Conservation (phyloP, 768 basidiomycete genomes). For the Mycena amicta region DNA sequence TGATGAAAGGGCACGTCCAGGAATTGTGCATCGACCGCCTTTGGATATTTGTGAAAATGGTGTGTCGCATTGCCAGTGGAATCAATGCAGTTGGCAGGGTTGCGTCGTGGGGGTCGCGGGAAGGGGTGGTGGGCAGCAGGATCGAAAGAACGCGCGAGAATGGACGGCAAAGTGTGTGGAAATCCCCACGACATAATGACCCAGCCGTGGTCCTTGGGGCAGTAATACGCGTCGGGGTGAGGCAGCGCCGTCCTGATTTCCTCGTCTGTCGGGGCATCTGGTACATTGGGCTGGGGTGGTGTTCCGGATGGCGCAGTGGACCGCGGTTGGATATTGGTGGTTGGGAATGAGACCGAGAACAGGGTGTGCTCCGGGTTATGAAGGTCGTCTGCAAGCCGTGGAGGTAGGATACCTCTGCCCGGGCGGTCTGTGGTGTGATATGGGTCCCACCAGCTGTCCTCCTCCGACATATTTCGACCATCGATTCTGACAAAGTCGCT, state of each 20-base stretch:
- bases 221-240: slow-evolving; percentile 83
- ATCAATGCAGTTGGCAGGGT: slow-evolving; percentile 18
- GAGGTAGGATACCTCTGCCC: slow-evolving; percentile 70
- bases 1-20: slow-evolving; percentile 62
- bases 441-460: slow-evolving; percentile 70
- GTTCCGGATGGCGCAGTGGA: slow-evolving; percentile 22
- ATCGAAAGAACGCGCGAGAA: slow-evolving; percentile 59
- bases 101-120: slow-evolving; percentile 51
- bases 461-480: slow-evolving; percentile 62
- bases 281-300: slow-evolving; percentile 28
- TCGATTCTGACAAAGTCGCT: slow-evolving; percentile 47
- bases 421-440: slow-evolving; percentile 55
- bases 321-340: slow-evolving; percentile 12
- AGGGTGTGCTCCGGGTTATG: slow-evolving; percentile 76
- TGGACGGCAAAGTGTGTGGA: slow-evolving; percentile 59
- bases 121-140: slow-evolving; percentile 44
- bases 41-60: slow-evolving; percentile 78
- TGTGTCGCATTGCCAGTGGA: slow-evolving; percentile 61
- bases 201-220: slow-evolving; percentile 83
- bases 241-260: slow-evolving; percentile 73
- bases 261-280: slow-evolving; percentile 51
- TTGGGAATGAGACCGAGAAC: slow-evolving; percentile 43
- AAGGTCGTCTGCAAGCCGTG: slow-evolving; percentile 64
- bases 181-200: slow-evolving; percentile 72
- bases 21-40: slow-evolving; percentile 68